Evolutionary conservation across 2,329 filamentous ascomycete genomes (phyloP).

Genomic region (Venturia nashicola): DNA sequence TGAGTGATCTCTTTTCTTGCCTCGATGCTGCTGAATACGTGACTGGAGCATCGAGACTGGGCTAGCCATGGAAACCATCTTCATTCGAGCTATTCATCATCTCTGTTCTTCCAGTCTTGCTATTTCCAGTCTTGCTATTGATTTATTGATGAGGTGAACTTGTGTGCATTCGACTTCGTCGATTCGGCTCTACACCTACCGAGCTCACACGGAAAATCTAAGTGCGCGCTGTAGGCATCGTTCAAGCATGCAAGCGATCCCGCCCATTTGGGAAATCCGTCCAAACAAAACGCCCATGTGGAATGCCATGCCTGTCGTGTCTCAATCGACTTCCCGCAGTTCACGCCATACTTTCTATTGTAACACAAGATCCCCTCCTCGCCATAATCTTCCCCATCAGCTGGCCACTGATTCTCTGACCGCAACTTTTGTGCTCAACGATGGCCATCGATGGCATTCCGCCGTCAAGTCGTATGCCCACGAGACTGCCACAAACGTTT

Average conservation of each 20-base stretch:
- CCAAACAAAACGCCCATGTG: background rate
- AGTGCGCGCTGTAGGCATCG: background rate
- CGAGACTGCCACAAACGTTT: background rate
- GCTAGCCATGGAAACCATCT: too few species aligned
- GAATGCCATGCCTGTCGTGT: background rate
- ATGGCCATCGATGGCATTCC: background rate
- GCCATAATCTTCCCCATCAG: background rate
- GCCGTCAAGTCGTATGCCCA: background rate
- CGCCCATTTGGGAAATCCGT: background rate
- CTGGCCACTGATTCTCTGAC: background rate
- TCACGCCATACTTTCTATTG: background rate
- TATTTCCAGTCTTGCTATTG: too few species aligned
- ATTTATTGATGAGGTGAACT: background rate
- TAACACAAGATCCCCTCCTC: background rate
- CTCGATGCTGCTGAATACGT: too few species aligned
- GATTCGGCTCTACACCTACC: background rate
- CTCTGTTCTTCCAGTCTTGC: too few species aligned
- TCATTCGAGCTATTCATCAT: too few species aligned
- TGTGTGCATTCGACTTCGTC: background rate
- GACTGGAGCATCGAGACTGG: too few species aligned
- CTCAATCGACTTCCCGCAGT: background rate
- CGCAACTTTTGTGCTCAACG: background rate
- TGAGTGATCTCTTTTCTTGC: too few species aligned
- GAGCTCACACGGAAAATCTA: background rate
- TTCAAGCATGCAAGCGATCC: background rate